Evolutionary conservation across 169 alveolate genomes (phyloP).

Genomic region (Ichthyophthirius multifiliis): DNA sequence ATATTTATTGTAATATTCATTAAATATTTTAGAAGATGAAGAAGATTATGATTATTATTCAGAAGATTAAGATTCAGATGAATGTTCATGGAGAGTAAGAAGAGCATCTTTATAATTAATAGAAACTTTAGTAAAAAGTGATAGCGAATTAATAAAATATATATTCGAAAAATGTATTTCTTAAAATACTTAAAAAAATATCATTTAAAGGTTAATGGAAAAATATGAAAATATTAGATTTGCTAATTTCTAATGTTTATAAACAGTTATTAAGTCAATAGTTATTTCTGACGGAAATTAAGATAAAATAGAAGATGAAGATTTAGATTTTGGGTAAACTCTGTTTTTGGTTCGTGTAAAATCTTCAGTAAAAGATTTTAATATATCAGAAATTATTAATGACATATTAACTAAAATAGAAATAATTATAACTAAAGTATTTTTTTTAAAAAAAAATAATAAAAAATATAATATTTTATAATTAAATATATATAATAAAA

Average conservation of each 20-base stretch:
- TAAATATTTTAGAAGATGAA: constrained; percentile 44
- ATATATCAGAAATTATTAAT: constrained; percentile 25
- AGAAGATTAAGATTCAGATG: constrained; percentile 74
- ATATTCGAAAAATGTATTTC: constrained; percentile 32
- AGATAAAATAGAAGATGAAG: neutral
- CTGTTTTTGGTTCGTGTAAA: neutral
- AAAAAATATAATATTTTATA: neutral
- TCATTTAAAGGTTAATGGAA: constrained; percentile 57
- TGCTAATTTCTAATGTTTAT: constrained; percentile 32
- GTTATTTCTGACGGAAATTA: neutral
- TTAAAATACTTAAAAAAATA: neutral
- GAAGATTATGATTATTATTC: constrained; percentile 57
- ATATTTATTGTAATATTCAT: neutral
- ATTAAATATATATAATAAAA: neutral
- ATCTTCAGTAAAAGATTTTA: neutral
- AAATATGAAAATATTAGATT: constrained; percentile 62
- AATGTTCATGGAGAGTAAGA: constrained; percentile 87
- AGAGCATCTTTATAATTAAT: constrained; percentile 66
- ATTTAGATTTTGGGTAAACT: constrained; percentile 13
- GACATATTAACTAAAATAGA: constrained; percentile 18
- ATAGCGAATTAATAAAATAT: constrained; percentile 56
- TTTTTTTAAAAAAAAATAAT: neutral
- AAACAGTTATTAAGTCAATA: neutral
- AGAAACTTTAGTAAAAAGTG: constrained; percentile 49
- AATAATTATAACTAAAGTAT: too few relatives aligned